Evolutionary conservation across 768 basidiomycete species (phyloP).

Genomic region (Tylopilus intermedius): DNA sequence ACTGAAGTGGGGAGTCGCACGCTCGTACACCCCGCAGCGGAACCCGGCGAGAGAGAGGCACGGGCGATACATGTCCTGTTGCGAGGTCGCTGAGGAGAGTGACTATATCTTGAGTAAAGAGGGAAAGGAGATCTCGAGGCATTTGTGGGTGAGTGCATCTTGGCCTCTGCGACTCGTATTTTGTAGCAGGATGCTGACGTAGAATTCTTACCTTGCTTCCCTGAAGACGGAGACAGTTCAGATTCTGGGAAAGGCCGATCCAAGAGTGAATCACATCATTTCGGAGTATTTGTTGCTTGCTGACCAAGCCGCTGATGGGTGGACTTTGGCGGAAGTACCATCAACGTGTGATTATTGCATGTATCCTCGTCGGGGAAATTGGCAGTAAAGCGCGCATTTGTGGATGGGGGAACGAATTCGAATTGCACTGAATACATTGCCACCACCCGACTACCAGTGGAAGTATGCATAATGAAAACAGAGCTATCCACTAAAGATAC

Average conservation of each 20-base stretch:
- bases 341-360: no score
- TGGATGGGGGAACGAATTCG: not conserved
- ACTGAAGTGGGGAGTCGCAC: slow-evolving; percentile 35
- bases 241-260: slow-evolving; percentile 24
- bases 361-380: no score
- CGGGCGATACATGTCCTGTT: slow-evolving; percentile 19
- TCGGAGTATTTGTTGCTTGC: slow-evolving; percentile 19
- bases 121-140: slow-evolving; percentile 27
- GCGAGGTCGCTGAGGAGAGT: slow-evolving; percentile 27
- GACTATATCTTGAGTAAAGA: slow-evolving; percentile 29
- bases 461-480: not conserved
- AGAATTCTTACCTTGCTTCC: no score
- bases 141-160: slow-evolving; percentile 31
- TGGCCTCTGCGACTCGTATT: not conserved
- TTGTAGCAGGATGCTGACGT: no score
- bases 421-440: slow-evolving; percentile 1
- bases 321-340: not conserved
- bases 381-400: no score
- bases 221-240: slow-evolving; percentile 28
- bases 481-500: slow-evolving; percentile 25
- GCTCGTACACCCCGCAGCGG: slow-evolving; percentile 31
- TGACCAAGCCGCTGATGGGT: not conserved
- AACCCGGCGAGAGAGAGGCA: slow-evolving; percentile 16
- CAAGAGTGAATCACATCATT: slow-evolving; percentile 25
- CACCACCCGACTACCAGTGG: slow-evolving; percentile 4